These are phyloP conservation scores for Dactylellina cionopaga DNA, from an alignment of 2,329 filamentous ascomycete genomes.

Conservation along the genomic window DNA sequence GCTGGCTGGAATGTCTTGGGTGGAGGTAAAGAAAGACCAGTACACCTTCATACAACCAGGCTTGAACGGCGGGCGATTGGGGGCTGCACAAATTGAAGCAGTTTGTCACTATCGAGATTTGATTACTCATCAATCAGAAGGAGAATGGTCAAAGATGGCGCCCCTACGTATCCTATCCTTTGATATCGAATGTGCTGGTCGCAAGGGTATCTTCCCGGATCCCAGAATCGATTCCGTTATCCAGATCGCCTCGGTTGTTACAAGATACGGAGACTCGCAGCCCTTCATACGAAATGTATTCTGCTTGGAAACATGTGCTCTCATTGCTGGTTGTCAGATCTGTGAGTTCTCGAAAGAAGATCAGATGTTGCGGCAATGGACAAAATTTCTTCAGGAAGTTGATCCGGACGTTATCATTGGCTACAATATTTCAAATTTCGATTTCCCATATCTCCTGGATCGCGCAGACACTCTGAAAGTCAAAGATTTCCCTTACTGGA, in stretches of 20 bases:
- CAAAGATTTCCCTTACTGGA: slow-evolving; percentile 83
- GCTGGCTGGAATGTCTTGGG: slow-evolving; percentile 97
- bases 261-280: slow-evolving; percentile 91
- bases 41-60: slow-evolving; percentile 73
- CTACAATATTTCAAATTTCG: slow-evolving; percentile 98
- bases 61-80: slow-evolving; percentile 73
- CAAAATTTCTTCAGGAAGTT: slow-evolving; percentile 85
- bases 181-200: slow-evolving; percentile 97
- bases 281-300: slow-evolving; percentile 97
- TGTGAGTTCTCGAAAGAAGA: slow-evolving; percentile 83
- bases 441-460: slow-evolving; percentile 94
- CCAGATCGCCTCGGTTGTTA: slow-evolving; percentile 96
- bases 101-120: slow-evolving; percentile 82
- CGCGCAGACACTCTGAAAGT: slow-evolving; percentile 86
- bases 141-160: slow-evolving; percentile 98
- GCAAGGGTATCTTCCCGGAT: slow-evolving; percentile 97
- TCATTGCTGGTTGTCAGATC: slow-evolving; percentile 94
- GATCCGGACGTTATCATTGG: slow-evolving; percentile 98
- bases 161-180: slow-evolving; percentile 92
- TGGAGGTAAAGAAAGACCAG: slow-evolving; percentile 74
- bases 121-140: slow-evolving; percentile 85
- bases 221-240: slow-evolving; percentile 92
- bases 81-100: slow-evolving; percentile 96
- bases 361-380: slow-evolving; percentile 92
- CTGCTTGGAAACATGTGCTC: slow-evolving; percentile 87